phyloP scores from a whole-genome alignment of 768 basidiomycete genomes.

The Lepiota venenata region DNA sequence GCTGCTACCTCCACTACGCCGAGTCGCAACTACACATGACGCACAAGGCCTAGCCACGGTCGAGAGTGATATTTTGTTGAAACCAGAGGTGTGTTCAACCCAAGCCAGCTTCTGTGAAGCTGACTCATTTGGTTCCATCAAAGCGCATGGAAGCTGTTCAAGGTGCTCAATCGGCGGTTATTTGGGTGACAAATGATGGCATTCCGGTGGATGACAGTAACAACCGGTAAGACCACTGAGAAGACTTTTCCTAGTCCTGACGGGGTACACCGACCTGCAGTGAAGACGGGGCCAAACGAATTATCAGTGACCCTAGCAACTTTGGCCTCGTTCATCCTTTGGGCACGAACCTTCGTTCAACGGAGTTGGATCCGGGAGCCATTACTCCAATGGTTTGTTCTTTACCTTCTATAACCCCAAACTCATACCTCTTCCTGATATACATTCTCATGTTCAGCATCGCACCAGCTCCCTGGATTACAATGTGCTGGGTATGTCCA shows the following conservation, averaged over 20 bases:
- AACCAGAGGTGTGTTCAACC: conserved; percentile 24
- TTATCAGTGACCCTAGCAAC: conserved; percentile 33
- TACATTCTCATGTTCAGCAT: conserved; percentile 23
- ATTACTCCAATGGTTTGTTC: conserved; percentile 44
- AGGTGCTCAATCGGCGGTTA: conserved; percentile 31
- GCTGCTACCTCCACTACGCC: conserved; percentile 37
- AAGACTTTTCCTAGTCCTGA: neutral
- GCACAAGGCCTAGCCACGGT: conserved; percentile 37
- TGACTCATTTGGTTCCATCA: neutral
- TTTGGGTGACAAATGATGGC: conserved; percentile 49
- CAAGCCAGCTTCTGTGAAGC: neutral
- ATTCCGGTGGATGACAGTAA: conserved; percentile 57
- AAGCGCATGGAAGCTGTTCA: conserved; percentile 32
- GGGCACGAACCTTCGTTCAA: conserved; percentile 48
- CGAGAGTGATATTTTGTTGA: conserved; percentile 29
- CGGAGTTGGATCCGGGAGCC: conserved; percentile 52
- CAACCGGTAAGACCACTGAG: conserved; percentile 24
- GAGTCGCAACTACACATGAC: conserved; percentile 51
- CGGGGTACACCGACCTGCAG: conserved; percentile 23
- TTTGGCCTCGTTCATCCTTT: conserved; percentile 39
- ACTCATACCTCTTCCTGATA: neutral
- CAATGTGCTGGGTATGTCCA: conserved; percentile 49
- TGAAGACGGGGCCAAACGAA: conserved; percentile 46
- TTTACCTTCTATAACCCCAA: neutral
- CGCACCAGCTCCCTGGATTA: conserved; percentile 59